phyloP scores from a whole-genome alignment of 116 monocot genomes.

The Phalaenopsis hybrid region DNA sequence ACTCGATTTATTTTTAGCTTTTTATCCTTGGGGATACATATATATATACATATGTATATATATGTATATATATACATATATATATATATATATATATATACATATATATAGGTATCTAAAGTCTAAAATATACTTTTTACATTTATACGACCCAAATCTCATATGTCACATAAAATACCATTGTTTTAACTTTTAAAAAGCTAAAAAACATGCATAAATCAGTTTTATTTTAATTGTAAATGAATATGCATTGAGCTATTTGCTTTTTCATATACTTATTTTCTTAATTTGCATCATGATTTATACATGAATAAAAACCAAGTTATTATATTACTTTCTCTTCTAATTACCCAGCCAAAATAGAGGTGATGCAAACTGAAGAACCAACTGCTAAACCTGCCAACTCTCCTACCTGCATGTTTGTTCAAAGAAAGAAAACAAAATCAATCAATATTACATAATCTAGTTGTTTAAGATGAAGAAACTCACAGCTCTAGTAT shows the following conservation, averaged over 20 bases:
- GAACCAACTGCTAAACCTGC: constrained; percentile 72
- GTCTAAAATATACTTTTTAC: background rate
- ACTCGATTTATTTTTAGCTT: too few relatives aligned
- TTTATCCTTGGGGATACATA: too few relatives aligned
- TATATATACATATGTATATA: too few relatives aligned
- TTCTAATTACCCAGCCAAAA: constrained; percentile 53
- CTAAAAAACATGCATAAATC: background rate
- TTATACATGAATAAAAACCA: background rate
- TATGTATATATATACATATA: too few relatives aligned
- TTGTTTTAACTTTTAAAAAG: too few relatives aligned
- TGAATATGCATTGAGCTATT: background rate
- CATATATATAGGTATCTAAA: background rate
- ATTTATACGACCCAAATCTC: too few relatives aligned
- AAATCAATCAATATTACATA: too few relatives aligned
- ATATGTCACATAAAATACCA: too few relatives aligned
- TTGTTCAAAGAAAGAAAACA: background rate
- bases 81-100: too few relatives aligned
- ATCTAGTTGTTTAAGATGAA: background rate
- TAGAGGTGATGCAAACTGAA: constrained; percentile 62
- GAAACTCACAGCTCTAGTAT: constrained; percentile 55
- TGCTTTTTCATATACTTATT: background rate
- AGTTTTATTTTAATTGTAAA: background rate
- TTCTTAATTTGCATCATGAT: background rate
- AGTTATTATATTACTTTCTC: background rate
- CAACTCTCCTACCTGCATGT: constrained; percentile 55